Conservation (phyloP, 2,329 filamentous ascomycete genomes). For the Neonectria coccinea region DNA sequence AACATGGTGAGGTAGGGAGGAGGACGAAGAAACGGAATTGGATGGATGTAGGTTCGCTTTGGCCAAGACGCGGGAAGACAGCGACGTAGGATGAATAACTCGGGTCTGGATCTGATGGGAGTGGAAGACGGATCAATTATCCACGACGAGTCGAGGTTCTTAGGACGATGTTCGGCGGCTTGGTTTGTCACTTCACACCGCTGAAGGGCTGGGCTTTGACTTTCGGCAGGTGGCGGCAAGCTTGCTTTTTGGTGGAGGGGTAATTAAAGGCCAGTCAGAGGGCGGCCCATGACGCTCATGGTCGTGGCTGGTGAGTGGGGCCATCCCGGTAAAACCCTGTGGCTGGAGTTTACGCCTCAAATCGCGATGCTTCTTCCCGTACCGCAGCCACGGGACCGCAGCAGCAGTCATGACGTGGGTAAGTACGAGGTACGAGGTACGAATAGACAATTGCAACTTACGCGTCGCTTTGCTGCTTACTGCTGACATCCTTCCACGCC, state of each 20-base stretch:
- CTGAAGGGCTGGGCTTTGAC: conserved; percentile 9
- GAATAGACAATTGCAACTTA: background rate
- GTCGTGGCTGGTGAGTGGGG: conserved; percentile 24
- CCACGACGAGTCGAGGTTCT: conserved; percentile 21
- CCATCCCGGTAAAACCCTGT: background rate
- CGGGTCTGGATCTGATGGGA: conserved; percentile 11
- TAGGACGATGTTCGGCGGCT: background rate
- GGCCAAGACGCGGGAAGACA: conserved; percentile 9
- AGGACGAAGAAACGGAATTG: background rate
- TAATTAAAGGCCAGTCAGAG: background rate
- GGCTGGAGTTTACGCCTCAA: conserved; percentile 1
- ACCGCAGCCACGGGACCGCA: background rate
- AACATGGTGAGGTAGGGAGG: conserved; percentile 71
- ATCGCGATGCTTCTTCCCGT: background rate
- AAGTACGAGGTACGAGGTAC: background rate
- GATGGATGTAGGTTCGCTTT: background rate
- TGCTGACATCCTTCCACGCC: background rate
- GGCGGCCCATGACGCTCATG: conserved; percentile 23
- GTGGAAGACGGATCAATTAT: conserved; percentile 17
- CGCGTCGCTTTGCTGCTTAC: background rate
- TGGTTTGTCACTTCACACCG: conserved; percentile 28
- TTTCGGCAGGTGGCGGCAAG: conserved; percentile 11
- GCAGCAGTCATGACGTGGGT: conserved; percentile 3
- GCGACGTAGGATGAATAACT: conserved; percentile 4
- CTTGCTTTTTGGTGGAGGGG: conserved; percentile 22